A percentile compares a stretch with the other conserved stretches of the same genome.
Evolutionary conservation across 1,284 basidiomycete species (phyloP).

Genomic region (Microbotryum violaceum): DNA sequence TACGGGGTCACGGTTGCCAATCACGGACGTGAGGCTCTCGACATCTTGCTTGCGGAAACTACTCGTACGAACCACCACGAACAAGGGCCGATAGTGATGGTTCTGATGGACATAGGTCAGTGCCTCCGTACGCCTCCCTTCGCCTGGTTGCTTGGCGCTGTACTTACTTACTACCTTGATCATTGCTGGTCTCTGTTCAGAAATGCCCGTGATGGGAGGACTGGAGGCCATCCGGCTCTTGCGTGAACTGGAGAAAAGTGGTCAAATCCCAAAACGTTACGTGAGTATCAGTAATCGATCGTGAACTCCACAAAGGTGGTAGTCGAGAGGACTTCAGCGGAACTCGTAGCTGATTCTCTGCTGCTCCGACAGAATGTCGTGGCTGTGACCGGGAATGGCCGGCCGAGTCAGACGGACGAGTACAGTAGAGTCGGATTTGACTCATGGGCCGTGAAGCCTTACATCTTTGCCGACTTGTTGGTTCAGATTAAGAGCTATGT

Average conservation of each 20-base stretch:
- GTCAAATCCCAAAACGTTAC: slow-evolving; percentile 7
- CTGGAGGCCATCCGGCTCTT: slow-evolving; percentile 22
- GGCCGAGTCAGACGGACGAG: neutral
- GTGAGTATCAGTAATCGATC: neutral
- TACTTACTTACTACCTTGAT: neutral
- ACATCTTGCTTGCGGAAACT: slow-evolving; percentile 35
- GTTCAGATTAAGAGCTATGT: neutral
- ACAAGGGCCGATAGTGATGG: slow-evolving; percentile 5
- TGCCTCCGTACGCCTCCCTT: neutral
- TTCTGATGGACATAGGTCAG: slow-evolving; percentile 25
- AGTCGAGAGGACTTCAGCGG: neutral
- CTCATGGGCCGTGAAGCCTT: slow-evolving; percentile 1
- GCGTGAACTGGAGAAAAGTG: slow-evolving; percentile 15
- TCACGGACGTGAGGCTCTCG: slow-evolving; percentile 44
- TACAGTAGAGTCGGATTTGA: slow-evolving; percentile 1
- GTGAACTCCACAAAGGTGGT: too few species aligned
- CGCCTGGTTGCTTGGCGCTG: neutral
- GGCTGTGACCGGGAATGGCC: slow-evolving; percentile 2
- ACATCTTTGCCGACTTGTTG: neutral
- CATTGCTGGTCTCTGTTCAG: neutral
- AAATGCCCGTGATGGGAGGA: slow-evolving; percentile 30
- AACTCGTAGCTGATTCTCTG: neutral
- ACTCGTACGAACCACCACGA: neutral
- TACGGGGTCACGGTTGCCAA: slow-evolving; percentile 40
- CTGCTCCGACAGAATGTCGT: slow-evolving; percentile 1